A percentile compares a stretch with the other conserved stretches of the same genome.
Conservation (phyloP, 768 basidiomycete genomes). For the Boletus edulis region DNA sequence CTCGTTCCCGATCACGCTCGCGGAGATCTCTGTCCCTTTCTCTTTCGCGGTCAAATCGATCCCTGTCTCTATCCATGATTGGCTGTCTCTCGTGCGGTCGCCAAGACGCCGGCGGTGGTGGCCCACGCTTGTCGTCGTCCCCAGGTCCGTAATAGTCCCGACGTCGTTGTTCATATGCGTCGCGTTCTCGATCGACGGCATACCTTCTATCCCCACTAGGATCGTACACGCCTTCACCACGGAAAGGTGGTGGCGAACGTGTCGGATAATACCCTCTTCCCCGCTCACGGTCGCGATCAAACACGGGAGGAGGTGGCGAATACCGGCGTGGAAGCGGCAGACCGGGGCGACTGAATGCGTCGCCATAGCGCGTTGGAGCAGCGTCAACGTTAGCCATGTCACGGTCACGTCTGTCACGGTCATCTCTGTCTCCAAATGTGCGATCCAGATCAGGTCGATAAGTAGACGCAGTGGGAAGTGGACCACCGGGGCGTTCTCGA, state of each 20-base stretch:
- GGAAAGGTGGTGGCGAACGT: slow-evolving; percentile 29
- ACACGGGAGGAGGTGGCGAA: slow-evolving; percentile 29
- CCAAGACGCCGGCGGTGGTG: slow-evolving; percentile 15
- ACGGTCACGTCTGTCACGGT: slow-evolving; percentile 37
- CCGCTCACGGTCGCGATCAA: slow-evolving; percentile 34
- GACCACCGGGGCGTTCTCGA: slow-evolving; percentile 31
- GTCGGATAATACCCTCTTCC: slow-evolving; percentile 31
- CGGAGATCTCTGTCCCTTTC: slow-evolving; percentile 25
- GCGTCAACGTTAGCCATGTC: slow-evolving; percentile 36
- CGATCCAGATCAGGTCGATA: slow-evolving; percentile 43
- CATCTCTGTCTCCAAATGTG: slow-evolving; percentile 30
- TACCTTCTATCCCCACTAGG: slow-evolving; percentile 36
- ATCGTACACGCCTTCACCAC: slow-evolving; percentile 29
- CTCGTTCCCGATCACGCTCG: slow-evolving; percentile 40
- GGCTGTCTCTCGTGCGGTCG: slow-evolving; percentile 36
- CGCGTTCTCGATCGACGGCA: slow-evolving; percentile 29
- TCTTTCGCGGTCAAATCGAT: slow-evolving; percentile 39
- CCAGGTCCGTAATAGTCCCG: slow-evolving; percentile 33
- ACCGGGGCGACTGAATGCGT: slow-evolving; percentile 23
- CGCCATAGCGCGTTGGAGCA: slow-evolving; percentile 34
- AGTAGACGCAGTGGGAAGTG: slow-evolving; percentile 9
- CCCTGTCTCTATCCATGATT: slow-evolving; percentile 32
- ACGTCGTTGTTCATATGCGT: slow-evolving; percentile 29
- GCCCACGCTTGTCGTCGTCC: slow-evolving; percentile 41
- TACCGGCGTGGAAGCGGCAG: slow-evolving; percentile 14